These are phyloP conservation scores for Castanea mollissima DNA, from an alignment of 306 rosid species.

Conservation along the genomic window DNA sequence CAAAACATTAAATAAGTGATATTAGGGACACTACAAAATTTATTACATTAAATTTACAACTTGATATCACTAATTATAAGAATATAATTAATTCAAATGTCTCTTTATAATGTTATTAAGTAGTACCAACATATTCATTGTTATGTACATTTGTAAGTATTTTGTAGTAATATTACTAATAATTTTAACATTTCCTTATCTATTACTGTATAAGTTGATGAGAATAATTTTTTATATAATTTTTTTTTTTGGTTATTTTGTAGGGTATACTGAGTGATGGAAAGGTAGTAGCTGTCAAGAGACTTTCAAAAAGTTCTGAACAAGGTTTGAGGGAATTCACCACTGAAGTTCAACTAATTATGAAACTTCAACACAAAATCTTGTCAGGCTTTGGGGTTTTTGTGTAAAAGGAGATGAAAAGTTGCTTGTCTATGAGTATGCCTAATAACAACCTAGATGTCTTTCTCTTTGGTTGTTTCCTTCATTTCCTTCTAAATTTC, in stretches of 20 bases:
- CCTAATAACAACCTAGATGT: constrained; percentile 59
- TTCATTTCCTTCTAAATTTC: background rate
- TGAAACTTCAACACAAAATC: constrained; percentile 75
- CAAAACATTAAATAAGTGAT: no score
- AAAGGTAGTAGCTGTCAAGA: constrained; percentile 62
- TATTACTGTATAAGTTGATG: no score
- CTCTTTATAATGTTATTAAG: no score
- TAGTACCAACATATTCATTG: no score
- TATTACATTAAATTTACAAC: no score
- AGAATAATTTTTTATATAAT: background rate
- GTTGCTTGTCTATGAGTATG: constrained; percentile 62
- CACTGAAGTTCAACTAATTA: constrained; percentile 52
- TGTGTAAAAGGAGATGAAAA: constrained; percentile 60
- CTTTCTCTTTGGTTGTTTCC: constrained; percentile 45
- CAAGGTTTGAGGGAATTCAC: constrained; percentile 64
- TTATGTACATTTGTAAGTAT: no score
- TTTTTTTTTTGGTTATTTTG: background rate
- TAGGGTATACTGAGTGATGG: constrained; percentile 47
- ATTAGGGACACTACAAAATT: no score
- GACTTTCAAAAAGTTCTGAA: constrained; percentile 54
- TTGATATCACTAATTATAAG: no score
- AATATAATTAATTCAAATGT: no score
- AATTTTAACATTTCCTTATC: no score
- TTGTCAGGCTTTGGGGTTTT: constrained; percentile 68
- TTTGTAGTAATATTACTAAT: no score